Base-by-base conservation (phyloP, 345 rosid species). In the Camelina hispida region DNA sequence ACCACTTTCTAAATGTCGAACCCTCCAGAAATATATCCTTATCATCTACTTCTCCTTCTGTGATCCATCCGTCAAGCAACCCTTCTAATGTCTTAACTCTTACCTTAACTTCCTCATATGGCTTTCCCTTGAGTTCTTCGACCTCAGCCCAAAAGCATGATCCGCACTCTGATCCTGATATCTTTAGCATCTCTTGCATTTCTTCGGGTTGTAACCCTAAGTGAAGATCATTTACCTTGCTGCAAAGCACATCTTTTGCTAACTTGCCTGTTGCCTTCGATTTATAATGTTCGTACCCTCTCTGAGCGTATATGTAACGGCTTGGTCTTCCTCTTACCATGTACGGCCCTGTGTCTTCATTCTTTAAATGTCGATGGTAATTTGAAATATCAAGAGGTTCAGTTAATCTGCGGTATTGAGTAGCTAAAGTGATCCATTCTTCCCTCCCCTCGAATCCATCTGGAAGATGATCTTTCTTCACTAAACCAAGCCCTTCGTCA, bases 361-460 rank as follows among this genome's bases (percentile, higher is more conserved):
- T 87, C 84, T 87, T 91, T 9, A 80, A 34, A 73, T 88, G 97
- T n/a, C 96, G 54, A 55, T 93, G 83, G 83, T 91, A 91, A 76
- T 91, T 91, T 30, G 96, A 83, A 3, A 93, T 83, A 50, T 93
- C 98, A 38, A 91, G 73, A 22, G 98, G 97, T 72, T 93, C 98
- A 10, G 84, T 80, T 17, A 84, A 71, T 71, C 71, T 83, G 7
- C 92, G 85, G 77, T 79, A 89, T 30, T 35, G 47, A 5, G 88
- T 91, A 12, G 91, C 85, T 8, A 85, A 82, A 0, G 37, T 6
- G 7, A 84, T 51, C 93, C 90, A 89, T 2, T 32, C 72, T 52
- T 13, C 11, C 3, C 18, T 11, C 3, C 79, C 78, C 73, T 88
- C 97, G 13, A 87, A 93, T 34, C 37, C 66, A 12, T 89, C 92